Evolutionary conservation across 2,329 filamentous ascomycete genomes (phyloP).

Genomic region (Colletotrichum echinochloae): DNA sequence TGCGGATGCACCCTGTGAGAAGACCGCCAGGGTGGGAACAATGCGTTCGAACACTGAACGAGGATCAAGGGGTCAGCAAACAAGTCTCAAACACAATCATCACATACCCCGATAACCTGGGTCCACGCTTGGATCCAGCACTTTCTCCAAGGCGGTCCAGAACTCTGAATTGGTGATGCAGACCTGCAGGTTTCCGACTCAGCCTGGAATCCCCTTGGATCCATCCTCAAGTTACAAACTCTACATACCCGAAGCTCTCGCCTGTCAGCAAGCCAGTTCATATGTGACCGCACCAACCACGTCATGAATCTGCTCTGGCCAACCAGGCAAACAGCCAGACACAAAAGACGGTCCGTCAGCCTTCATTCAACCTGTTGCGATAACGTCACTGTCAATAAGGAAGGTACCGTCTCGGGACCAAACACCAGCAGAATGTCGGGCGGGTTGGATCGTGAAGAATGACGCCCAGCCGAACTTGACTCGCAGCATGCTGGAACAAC

Average conservation of each 20-base stretch:
- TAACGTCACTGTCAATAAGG: not conserved
- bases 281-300: conserved; percentile 1
- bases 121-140: conserved; percentile 28
- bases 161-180: conserved; percentile 36
- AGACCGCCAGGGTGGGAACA: conserved; percentile 13
- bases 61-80: conserved; percentile 29
- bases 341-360: not conserved
- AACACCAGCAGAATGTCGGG: conserved; percentile 8
- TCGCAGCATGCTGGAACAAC: conserved; percentile 7
- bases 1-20: conserved; percentile 13
- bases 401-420: not conserved
- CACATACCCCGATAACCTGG: conserved; percentile 12
- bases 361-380: not conserved
- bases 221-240: conserved; percentile 1
- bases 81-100: conserved; percentile 22
- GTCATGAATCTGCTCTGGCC: conserved; percentile 12
- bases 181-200: conserved; percentile 21
- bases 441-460: not conserved
- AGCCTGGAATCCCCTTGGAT: conserved; percentile 35
- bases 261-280: conserved; percentile 8
- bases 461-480: not conserved
- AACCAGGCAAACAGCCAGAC: not conserved
- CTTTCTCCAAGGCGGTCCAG: conserved; percentile 29
- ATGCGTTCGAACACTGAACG: conserved; percentile 21
- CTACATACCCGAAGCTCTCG: conserved; percentile 11